Evolutionary conservation across 192 early-diverging fungal species (phyloP), one percentile per base, ranked within the genome.

Genomic region (Backusella circina): DNA sequence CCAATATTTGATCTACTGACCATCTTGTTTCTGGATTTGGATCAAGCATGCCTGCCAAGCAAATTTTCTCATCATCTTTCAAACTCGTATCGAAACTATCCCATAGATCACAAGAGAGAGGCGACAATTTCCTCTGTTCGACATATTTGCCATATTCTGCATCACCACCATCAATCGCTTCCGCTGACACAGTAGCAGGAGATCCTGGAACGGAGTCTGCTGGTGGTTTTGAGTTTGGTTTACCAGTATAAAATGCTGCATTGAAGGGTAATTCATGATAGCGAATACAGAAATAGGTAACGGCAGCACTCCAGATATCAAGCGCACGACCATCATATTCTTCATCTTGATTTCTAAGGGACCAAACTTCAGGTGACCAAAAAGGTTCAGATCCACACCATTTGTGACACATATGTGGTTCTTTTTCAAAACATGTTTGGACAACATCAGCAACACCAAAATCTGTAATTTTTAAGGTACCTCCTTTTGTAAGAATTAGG

Each of bases 371-470:
- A 5, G 97, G 97, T 16, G 97, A 96, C 87, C 98, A 98, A 79
- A 98, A 99, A 15, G 96, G 96, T 61, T 95, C 96, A 21, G 93
- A 95, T 26, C 98, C 98, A 80, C 94, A 95, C 65, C 96, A 83
- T n/a, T 97, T 96, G 65, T 90, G 86, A 71, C 94, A 94, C 54
- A 92, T 87, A 79, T 94, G 94, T 67, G 90, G 68, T 47, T 82
- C 78, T 50, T 84, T 89, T 80, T 96, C 91, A 91, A 93, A 96
- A 47, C 90, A 90, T 12, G 88, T 89, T 71, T 92, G 87, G 86
- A 99, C 98, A 12, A 98, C 98, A 79, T 96, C 95, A 5, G 94
- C 93, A 16, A 98, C 96, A 51, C 98, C 98, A 90, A 99, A 99
- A 85, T 99, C 97, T 9, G 97, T 95, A 80, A 99, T 96, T 82